Conservation (phyloP, 768 basidiomycete species). For the Naganishia onofrii region DNA sequence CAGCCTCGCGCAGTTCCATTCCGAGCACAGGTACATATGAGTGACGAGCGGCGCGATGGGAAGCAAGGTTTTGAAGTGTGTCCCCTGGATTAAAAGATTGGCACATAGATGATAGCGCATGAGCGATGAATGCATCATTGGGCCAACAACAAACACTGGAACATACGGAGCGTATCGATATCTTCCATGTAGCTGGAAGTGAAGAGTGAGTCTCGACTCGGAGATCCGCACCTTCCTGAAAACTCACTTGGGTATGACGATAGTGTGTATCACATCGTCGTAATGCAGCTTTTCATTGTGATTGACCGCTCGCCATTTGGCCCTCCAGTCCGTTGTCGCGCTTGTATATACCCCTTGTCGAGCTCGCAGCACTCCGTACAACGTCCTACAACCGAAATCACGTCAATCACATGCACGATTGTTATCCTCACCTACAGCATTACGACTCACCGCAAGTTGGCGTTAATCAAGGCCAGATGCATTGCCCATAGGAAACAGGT, state of each 20-base stretch:
- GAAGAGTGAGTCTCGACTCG: background rate
- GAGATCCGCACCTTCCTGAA: background rate
- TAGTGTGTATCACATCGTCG: constrained; percentile 39
- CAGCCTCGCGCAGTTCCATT: constrained; percentile 43
- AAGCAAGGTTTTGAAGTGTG: constrained; percentile 43
- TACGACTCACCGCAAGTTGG: constrained; percentile 35
- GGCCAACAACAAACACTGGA: background rate
- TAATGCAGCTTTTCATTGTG: constrained; percentile 32
- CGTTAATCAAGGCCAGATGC: constrained; percentile 34
- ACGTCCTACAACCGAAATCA: background rate
- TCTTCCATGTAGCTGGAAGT: constrained; percentile 34
- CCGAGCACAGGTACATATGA: constrained; percentile 45
- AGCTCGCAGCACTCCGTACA: constrained; percentile 34
- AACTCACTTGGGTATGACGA: constrained; percentile 38
- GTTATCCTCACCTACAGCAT: background rate
- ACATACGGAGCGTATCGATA: constrained; percentile 31
- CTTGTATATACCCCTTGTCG: constrained; percentile 35
- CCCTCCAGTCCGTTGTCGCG: constrained; percentile 35
- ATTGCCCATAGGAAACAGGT: constrained; percentile 31
- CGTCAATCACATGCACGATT: background rate
- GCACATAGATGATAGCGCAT: background rate
- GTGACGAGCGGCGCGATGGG: constrained; percentile 38
- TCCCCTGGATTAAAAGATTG: constrained; percentile 31
- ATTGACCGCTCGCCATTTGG: constrained; percentile 20
- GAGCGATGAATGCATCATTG: background rate